Evolutionary conservation across 495 filamentous ascomycete species (phyloP).

Genomic region (Penicillium subrubescens): DNA sequence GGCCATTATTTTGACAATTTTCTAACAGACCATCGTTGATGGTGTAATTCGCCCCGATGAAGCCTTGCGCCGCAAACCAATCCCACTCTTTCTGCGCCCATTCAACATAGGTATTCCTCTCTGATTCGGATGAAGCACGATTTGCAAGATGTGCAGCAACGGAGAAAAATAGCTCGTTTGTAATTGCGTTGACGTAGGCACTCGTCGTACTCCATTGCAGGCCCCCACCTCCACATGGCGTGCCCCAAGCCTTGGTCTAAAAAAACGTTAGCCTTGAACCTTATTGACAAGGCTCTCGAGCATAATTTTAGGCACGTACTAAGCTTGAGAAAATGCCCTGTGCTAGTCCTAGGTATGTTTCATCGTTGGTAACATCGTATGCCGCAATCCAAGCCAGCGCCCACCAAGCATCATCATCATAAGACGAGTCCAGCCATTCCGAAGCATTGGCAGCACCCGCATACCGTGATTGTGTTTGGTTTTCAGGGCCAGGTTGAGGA

Average conservation of each 20-base stretch:
- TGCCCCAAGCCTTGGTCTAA: constrained; percentile 50
- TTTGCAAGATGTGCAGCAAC: constrained; percentile 75
- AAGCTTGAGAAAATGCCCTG: constrained; percentile 63
- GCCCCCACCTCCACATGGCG: constrained; percentile 50
- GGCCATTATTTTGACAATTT: constrained; percentile 66
- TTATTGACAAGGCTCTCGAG: neutral
- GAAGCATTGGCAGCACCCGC: constrained; percentile 22
- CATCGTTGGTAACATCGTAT: constrained; percentile 61
- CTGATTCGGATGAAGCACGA: constrained; percentile 42
- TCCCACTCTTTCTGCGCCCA: constrained; percentile 62
- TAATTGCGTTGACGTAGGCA: constrained; percentile 68
- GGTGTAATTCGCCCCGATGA: constrained; percentile 65
- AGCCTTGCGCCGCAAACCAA: constrained; percentile 67
- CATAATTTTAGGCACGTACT: constrained; percentile 24
- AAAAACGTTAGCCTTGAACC: constrained; percentile 2
- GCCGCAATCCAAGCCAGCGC: constrained; percentile 61
- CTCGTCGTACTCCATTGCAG: constrained; percentile 69
- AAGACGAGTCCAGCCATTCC: constrained; percentile 59
- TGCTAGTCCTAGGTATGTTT: constrained; percentile 56
- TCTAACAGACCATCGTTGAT: constrained; percentile 72
- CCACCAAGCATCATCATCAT: constrained; percentile 78
- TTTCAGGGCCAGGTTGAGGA: constrained; percentile 25
- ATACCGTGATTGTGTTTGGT: constrained; percentile 9
- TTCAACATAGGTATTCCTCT: constrained; percentile 54
- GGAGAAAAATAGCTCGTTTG: constrained; percentile 73